Percentiles rank a stretch among this genome's conserved stretches.
Conservation (phyloP, 176 grass and related monocot species). For the Eleusine coracana region DNA sequence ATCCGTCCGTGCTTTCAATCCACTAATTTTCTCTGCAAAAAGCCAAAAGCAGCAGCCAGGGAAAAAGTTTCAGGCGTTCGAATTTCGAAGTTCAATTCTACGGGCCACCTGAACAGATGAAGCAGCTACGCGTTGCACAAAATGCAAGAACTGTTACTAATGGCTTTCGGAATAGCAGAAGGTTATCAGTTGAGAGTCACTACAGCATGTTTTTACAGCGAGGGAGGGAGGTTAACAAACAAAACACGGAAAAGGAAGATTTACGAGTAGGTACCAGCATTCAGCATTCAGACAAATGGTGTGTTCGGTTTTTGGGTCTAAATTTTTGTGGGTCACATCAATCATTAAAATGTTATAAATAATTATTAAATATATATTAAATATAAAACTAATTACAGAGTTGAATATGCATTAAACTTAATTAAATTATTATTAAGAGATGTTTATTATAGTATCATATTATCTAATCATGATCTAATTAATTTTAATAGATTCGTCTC, state of each 20-base stretch:
- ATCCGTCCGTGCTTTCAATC: slow-evolving; percentile 26
- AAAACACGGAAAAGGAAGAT: neutral
- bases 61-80: neutral
- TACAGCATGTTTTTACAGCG: neutral
- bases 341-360: too few species aligned
- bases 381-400: too few species aligned
- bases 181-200: neutral
- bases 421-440: too few species aligned
- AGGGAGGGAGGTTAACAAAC: neutral
- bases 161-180: neutral
- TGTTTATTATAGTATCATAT: too few species aligned
- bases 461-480: too few species aligned
- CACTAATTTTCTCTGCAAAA: neutral
- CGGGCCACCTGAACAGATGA: neutral
- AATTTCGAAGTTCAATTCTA: neutral
- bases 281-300: too few species aligned
- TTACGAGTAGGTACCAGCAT: neutral
- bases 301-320: too few species aligned
- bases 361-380: too few species aligned
- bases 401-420: too few species aligned
- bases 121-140: neutral
- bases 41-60: neutral
- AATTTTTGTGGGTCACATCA: too few species aligned
- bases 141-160: neutral
- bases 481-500: too few species aligned